These are phyloP conservation scores for Tarenaya hassleriana DNA, from an alignment of 345 rosid genomes.

Conservation along the genomic window DNA sequence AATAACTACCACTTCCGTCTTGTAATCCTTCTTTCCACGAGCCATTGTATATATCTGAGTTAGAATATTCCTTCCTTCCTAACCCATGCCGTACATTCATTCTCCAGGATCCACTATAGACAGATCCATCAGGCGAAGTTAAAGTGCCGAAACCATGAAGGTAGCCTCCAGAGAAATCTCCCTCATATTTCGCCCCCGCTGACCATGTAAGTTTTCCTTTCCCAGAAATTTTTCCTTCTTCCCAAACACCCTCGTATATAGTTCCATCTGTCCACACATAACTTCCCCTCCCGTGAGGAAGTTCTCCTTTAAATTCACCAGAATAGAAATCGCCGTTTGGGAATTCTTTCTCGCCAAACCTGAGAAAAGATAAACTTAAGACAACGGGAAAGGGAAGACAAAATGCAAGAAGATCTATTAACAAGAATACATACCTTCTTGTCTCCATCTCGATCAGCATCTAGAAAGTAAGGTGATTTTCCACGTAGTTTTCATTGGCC, in stretches of 20 bases:
- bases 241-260: conserved; percentile 82
- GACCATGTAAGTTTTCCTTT: conserved; percentile 68
- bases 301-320: conserved; percentile 52
- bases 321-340: conserved; percentile 61
- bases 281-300: conserved; percentile 76
- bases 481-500: background rate
- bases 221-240: conserved; percentile 72
- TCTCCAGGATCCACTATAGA: conserved; percentile 75
- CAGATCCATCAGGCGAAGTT: conserved; percentile 46
- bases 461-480: background rate
- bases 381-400: background rate
- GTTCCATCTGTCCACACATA: conserved; percentile 71
- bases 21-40: conserved; percentile 82
- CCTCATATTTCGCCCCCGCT: conserved; percentile 71
- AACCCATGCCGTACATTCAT: conserved; percentile 77
- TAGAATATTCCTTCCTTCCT: conserved; percentile 65
- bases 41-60: conserved; percentile 75
- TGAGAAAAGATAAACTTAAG: conserved; percentile 19
- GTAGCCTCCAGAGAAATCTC: conserved; percentile 82
- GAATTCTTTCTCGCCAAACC: conserved; percentile 40
- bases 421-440: conserved; percentile 21
- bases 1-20: conserved; percentile 78
- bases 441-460: conserved; percentile 18
- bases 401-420: background rate
- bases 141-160: conserved; percentile 81